Evolutionary conservation across 768 basidiomycete species (phyloP), one percentile per base, ranked within the genome.

Genomic region (Leucosporidium creatinivorum): DNA sequence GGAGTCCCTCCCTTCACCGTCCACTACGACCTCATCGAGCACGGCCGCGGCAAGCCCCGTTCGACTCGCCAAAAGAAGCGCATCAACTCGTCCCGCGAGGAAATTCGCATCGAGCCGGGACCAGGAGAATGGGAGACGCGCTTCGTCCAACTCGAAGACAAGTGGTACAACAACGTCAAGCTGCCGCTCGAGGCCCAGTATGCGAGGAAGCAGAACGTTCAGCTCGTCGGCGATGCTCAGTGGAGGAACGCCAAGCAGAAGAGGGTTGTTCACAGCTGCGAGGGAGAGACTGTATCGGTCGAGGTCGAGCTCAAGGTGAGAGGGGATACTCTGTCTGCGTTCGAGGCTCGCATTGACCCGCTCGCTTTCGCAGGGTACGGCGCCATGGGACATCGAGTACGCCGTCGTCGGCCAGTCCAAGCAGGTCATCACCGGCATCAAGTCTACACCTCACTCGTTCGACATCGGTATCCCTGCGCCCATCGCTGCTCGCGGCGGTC

Each of bases 331-430:
- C 25, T 44, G n/a, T 55, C 12, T 25, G 1, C 12, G 39, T 63
- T 12, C 51, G 63, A 33, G n/a, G 6, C 28, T 48, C 44, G 33
- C 72, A 25, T 68, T 69, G 3, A 67, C 12, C 8, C 12, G 1
- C 7, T 52, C 19, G 17, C 49, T 17, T 59, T 63, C 15, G 19
- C 61, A 93, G 88, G 96, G 96, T 58, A 89, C 86, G 6, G 85
- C 89, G 6, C 94, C 96, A 2, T 94, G 93, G 89, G 89, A 85
- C 73, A 76, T 98, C 33, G 88, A 89, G 57, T 80, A 93, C 28
- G 88, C 91, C 73, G 80, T 91, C 18, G 87, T 89, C 49, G 88
- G 89, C 8, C 86, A 88, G 25, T 57, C 63, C 6, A 84, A 83
- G 62, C 62, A 51, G 13, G 10, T 51, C 39, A 48, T 70, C 62